Evolutionary conservation across 257 asterid species (phyloP).

Genomic region (Lycium barbarum): DNA sequence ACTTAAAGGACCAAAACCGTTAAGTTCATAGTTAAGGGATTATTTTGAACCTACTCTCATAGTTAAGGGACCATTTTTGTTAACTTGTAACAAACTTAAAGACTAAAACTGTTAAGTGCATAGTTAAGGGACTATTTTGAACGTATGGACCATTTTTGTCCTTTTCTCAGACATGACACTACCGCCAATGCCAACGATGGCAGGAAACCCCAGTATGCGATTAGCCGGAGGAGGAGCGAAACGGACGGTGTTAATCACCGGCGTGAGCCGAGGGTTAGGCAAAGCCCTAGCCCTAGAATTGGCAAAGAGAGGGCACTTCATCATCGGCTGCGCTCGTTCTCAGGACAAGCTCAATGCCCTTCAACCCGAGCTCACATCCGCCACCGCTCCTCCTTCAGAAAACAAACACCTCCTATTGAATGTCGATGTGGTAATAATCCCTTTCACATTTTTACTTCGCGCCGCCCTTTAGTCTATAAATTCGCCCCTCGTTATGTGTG

Average conservation of each 20-base stretch:
- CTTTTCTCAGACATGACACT: conserved; percentile 37
- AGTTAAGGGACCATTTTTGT: too few relatives aligned
- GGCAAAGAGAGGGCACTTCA: conserved; percentile 86
- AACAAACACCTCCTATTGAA: conserved; percentile 67
- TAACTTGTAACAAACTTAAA: too few relatives aligned
- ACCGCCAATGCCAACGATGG: conserved; percentile 47
- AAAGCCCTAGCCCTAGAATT: conserved; percentile 88
- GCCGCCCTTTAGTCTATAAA: neutral
- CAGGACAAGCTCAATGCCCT: conserved; percentile 72
- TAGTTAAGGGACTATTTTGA: too few relatives aligned
- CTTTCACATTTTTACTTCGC: neutral
- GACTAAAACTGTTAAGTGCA: too few relatives aligned
- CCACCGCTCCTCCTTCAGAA: conserved; percentile 40
- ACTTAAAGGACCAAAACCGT: too few relatives aligned
- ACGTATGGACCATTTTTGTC: too few relatives aligned
- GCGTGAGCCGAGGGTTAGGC: conserved; percentile 91
- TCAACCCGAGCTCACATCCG: conserved; percentile 68
- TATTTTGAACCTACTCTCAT: too few relatives aligned
- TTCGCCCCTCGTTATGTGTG: neutral
- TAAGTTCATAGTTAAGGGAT: too few relatives aligned
- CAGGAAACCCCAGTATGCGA: conserved; percentile 40
- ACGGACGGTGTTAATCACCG: conserved; percentile 79
- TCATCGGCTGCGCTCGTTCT: conserved; percentile 94
- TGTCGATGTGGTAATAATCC: conserved; percentile 74
- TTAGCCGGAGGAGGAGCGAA: conserved; percentile 40